Evolutionary conservation across 352 stramenopile species (phyloP).

Genomic region (Hyaloperonospora arabidopsidis): DNA sequence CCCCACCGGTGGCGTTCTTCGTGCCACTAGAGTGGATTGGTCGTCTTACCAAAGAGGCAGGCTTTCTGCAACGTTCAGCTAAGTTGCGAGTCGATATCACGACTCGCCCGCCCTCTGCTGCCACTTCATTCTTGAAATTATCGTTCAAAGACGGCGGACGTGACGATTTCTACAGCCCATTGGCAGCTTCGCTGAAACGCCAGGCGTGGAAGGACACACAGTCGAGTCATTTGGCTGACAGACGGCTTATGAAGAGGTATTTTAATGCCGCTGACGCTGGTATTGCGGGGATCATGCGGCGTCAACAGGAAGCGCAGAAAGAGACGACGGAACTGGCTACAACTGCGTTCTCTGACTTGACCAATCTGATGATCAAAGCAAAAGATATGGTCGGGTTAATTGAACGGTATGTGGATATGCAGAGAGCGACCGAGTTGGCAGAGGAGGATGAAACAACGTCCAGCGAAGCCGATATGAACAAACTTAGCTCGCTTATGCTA

Average conservation of each 20-base stretch:
- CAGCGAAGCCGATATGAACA: conserved; percentile 55
- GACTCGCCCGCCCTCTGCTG: conserved; percentile 26
- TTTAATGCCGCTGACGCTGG: conserved; percentile 73
- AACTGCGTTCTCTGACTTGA: conserved; percentile 86
- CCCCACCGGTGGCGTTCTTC: conserved; percentile 52
- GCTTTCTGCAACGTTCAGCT: conserved; percentile 75
- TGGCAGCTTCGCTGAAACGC: conserved; percentile 56
- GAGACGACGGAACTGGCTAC: conserved; percentile 69
- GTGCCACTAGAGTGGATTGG: conserved; percentile 66
- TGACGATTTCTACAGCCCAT: conserved; percentile 76
- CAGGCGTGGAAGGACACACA: conserved; percentile 75
- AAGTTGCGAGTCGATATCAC: conserved; percentile 76
- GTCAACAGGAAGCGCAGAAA: conserved; percentile 72
- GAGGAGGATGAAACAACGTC: conserved; percentile 14
- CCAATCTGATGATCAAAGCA: conserved; percentile 86
- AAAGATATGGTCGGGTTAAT: conserved; percentile 88
- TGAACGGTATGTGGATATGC: conserved; percentile 84
- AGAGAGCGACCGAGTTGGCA: conserved; percentile 42
- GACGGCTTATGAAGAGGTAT: conserved; percentile 64
- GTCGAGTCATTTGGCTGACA: conserved; percentile 61
- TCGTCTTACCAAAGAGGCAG: conserved; percentile 67
- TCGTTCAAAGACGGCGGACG: conserved; percentile 82
- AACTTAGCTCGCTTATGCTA: conserved; percentile 82
- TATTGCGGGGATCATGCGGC: conserved; percentile 74
- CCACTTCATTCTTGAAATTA: conserved; percentile 71